These are phyloP conservation scores for Crucibulum laeve DNA, from an alignment of 768 basidiomycete species.

Conservation along the genomic window DNA sequence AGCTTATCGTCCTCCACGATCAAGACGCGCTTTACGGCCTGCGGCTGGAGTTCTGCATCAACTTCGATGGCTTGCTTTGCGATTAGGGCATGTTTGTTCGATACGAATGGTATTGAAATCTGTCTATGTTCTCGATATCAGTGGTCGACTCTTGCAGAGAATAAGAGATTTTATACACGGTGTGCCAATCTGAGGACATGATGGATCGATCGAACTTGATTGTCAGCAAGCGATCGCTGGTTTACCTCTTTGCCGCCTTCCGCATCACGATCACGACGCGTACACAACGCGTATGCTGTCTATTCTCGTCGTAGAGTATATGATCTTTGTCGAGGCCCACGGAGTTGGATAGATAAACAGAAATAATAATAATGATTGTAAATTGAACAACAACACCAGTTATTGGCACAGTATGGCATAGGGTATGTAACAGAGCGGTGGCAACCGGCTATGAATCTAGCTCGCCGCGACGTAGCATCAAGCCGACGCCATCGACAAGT, in stretches of 20 bases:
- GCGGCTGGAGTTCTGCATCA: constrained; percentile 78
- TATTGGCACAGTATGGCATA: constrained; percentile 1
- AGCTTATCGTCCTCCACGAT: constrained; percentile 63
- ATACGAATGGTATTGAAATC: constrained; percentile 75
- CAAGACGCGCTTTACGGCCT: constrained; percentile 73
- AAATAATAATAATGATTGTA: constrained; percentile 1
- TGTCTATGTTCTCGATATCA: constrained; percentile 30
- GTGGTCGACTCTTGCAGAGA: background rate
- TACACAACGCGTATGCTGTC: too few species aligned
- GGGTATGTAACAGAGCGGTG: too few species aligned
- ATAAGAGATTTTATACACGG: constrained; percentile 12
- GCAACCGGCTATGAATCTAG: too few species aligned
- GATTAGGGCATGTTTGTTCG: constrained; percentile 69
- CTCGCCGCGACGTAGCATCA: too few species aligned
- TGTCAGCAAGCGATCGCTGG: background rate
- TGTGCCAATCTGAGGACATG: constrained; percentile 18
- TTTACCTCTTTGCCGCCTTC: background rate
- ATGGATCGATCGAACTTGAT: background rate
- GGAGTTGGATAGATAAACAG: too few species aligned
- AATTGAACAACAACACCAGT: constrained; percentile 3
- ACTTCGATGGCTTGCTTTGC: constrained; percentile 85
- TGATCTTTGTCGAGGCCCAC: too few species aligned
- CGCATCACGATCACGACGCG: background rate
- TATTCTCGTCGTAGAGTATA: too few species aligned
- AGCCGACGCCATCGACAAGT: too few species aligned